Evolutionary conservation across 108 stramenopile species (phyloP), one percentile per base, ranked within the genome.

Genomic region (Mayamaea pseudoterrestris): DNA sequence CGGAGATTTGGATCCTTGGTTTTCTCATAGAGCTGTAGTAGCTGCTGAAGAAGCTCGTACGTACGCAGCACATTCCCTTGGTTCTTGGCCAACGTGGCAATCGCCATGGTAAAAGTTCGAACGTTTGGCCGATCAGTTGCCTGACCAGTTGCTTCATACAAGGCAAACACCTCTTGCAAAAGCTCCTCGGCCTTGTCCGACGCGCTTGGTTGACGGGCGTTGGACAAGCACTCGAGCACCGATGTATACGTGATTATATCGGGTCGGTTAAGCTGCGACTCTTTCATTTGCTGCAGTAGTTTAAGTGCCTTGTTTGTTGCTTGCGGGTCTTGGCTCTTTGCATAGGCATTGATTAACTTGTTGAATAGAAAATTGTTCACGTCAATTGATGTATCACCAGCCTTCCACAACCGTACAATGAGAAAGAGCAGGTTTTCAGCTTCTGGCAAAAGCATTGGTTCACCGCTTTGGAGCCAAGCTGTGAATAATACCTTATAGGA

Each of bases 171-270:
- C 40, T 73, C 56, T 2, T 58, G 21, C 29, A 73, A 35, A 7
- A 73, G 28, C 16, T 66, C 51, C 30, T 49, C 14, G 30, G 62
- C 53, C 21, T 31, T 36, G 7, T 46, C 53, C 1, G 65, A 43
- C 21, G 57, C 60, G 4, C 58, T 22, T 3, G 57, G 65, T 30
- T 55, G 53, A 45, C 39, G 47, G n/a, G 55, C 55, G 35, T 61
- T 60, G 39, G 60, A 61, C 22, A 50, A 55, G 47, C 64, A 59
- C 27, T 65, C 71, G 43, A 72, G 58, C 7, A 63, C 66, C 1
- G 61, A 51, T 17, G 71, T 73, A 44, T 57, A 67, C 28, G 51
- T 60, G 37, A 73, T 66, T 17, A 63, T 63, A 52, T 73, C 71
- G 2, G 71, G 61, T 42, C 53, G 13, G 36, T 39, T 50, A n/a